Evolutionary conservation across 1,139 yeast species (phyloP), one percentile per base, ranked within the genome.

Genomic region (Saccharomycopsis crataegensis): DNA sequence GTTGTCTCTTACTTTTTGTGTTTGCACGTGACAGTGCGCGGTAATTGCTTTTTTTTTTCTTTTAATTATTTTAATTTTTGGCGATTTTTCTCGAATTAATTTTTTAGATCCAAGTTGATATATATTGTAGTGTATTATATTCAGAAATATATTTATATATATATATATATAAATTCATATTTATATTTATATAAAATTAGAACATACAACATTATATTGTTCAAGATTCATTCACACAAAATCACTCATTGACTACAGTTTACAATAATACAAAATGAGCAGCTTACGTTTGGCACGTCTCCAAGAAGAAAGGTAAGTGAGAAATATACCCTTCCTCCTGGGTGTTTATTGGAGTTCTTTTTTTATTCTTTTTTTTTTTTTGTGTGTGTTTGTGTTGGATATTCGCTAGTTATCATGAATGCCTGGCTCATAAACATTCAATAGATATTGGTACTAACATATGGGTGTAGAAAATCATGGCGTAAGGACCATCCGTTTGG

Each of bases 401-500:
- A n/a, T 11, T n/a, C 40, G 5, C 14, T 11, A n/a, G 5, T 2
- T 36, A n/a, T 12, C 5, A 5, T 11, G 40, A 36, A 11, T 36
- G 40, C 40, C n/a, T 11, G 40, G 14, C 40, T 36, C n/a, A 22
- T 4, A 22, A 22, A 22, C 28, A 22, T 4, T 22, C 28, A 22
- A 22, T 22, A 11, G 14, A 32, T 36, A 11, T 36, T 36, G 11
- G 11, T 34, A 28, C 41, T 47, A 43, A 43, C 46, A 17, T 14
- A 11, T 3, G 14, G 14, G 11, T 48, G 12, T 52, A 73, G 98
- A 67, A 93, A 91, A 70, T 91, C 86, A 67, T 93, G 99, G 99
- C 82, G 99, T 62, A 93, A 90, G 68, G 97, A 91, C 67, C 99
- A 94, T 67, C 99, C 99, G 0, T 93, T 90, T 69, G 99, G 99